Base-by-base conservation (phyloP, 2,329 filamentous ascomycete species). In the Bipolaris oryzae region DNA sequence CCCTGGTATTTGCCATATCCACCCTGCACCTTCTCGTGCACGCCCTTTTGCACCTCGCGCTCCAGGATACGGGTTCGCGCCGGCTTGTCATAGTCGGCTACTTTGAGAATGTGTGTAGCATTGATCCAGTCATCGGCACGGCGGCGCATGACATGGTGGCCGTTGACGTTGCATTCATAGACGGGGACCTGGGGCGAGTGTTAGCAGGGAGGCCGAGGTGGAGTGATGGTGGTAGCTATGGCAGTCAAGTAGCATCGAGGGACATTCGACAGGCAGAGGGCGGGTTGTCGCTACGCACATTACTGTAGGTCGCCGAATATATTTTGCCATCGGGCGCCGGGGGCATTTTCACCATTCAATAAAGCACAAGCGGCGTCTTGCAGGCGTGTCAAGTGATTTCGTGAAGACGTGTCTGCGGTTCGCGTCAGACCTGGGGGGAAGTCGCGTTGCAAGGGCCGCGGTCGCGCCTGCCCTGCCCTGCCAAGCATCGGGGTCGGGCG, bases 1-100 rank as follows among this genome's bases (percentile, higher is more conserved):
- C 95, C 93, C 81, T 99, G 95, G 68, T 98, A 99, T 86, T 98
- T 98, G 70, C 95, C 95, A 76, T 98, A 98, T 15, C 95, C 95
- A 63, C 94, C 95, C 75, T 99, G 95, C 5, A 99, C 93, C 80
- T 99, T 99, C 79, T 98, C 95, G 74, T 99, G 95, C 5, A 90
- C 84, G 41, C 96, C 94, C 76, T 96, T 97, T 72, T 99, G 95
- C 7, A 99, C 94, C 73, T 99, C 95, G 64, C 95, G 87, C 79
- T 99, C 95, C 5, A 99, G 84, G 55, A 99, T 98, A 62, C 95
- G 87, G 38, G 95, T 99, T 74, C 95, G 85, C 11, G 94, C 92
- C 2, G 95, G 95, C 78, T 99, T 99, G 78, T 99, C 95, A 73
- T 96, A 96, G 53, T 94, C 94, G 61, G 95, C 95, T 38, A 96